Conservation (phyloP, 768 basidiomycete genomes). For the Austroboletus festivus region DNA sequence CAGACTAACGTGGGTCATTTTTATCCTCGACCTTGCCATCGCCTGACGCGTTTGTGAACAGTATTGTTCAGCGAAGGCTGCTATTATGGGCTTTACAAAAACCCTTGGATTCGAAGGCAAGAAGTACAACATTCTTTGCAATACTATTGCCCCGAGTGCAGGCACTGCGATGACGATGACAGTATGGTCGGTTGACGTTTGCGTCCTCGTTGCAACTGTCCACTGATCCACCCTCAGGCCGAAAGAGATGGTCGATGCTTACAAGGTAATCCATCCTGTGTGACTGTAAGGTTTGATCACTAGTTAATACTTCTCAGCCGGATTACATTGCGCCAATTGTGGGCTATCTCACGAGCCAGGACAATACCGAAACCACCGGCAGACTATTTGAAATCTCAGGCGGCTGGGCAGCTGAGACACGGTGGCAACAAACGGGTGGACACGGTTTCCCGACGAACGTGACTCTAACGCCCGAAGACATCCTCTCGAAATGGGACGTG, state of each 20-base stretch:
- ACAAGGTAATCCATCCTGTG: slow-evolving; percentile 48
- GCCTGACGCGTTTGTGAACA: slow-evolving; percentile 22
- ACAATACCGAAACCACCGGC: slow-evolving; percentile 71
- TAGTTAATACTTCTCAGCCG: slow-evolving; percentile 46
- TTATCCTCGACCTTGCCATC: neutral
- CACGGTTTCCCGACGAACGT: slow-evolving; percentile 81
- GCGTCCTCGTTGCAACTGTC: too few relatives aligned
- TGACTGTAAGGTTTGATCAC: neutral
- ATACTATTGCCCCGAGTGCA: slow-evolving; percentile 82
- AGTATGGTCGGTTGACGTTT: slow-evolving; percentile 48
- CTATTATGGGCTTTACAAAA: slow-evolving; percentile 85
- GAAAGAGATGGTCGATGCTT: slow-evolving; percentile 41
- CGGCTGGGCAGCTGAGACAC: slow-evolving; percentile 88
- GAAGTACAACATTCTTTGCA: slow-evolving; percentile 88
- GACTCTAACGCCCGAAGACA: slow-evolving; percentile 74
- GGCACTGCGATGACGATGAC: slow-evolving; percentile 92
- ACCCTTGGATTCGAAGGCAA: slow-evolving; percentile 88
- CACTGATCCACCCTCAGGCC: slow-evolving; percentile 43
- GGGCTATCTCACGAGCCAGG: slow-evolving; percentile 82
- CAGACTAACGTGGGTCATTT: slow-evolving; percentile 70
- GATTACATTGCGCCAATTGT: slow-evolving; percentile 92
- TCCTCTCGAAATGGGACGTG: slow-evolving; percentile 72
- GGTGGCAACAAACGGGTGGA: slow-evolving; percentile 91
- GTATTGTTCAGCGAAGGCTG: slow-evolving; percentile 94
- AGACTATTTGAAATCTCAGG: slow-evolving; percentile 82